Base-by-base conservation (phyloP, 192 early-diverging fungal genomes). In the Coemansia sp. region DNA sequence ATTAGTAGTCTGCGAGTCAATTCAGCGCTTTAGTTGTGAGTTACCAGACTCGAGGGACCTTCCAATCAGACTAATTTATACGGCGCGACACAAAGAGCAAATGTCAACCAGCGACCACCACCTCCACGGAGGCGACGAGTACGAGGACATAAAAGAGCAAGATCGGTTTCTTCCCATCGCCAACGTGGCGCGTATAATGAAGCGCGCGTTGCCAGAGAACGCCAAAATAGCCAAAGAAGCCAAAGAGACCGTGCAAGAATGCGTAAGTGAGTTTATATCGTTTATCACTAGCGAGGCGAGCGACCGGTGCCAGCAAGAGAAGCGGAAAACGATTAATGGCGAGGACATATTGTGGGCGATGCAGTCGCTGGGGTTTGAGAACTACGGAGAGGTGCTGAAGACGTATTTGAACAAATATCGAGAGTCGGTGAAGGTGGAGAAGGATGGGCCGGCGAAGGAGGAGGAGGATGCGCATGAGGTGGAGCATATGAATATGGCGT, bases 261-360 rank as follows among this genome's bases (percentile, higher is more conserved):
- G 96, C 71, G 97, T 97, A 6, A 93, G 91, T 17, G 97, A 99
- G 82, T 99, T 99, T 71, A 98, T 99, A 73, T 89, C 92, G 21
- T 99, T 99, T 66, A 90, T 99, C 47, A 98, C 97, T 17, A 94
- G 93, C 67, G 97, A 99, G 88, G 97, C 97, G 9, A 91, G 89
- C 70, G 97, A 99, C 65, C 88, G 94, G 48, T 98, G 96, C 70
- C 85, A 88, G 60, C 83, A 90, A 56, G 97, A 99, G 75, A 96
- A 96, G 83, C 85, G 97, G 62, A 99, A 99, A 73, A 98, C 96
- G 2, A 93, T 99, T 71, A 97, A 93, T 67, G 96, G 96, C 19
- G 97, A 99, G 65, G 97, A 99, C 74, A 94, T 99, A 49, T 73
- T 99, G 41, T 97, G 94, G 93, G 96, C 97, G 2, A 90, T 99